Base-by-base conservation (phyloP, 2,329 filamentous ascomycete genomes). In the Aspergillus sergii region DNA sequence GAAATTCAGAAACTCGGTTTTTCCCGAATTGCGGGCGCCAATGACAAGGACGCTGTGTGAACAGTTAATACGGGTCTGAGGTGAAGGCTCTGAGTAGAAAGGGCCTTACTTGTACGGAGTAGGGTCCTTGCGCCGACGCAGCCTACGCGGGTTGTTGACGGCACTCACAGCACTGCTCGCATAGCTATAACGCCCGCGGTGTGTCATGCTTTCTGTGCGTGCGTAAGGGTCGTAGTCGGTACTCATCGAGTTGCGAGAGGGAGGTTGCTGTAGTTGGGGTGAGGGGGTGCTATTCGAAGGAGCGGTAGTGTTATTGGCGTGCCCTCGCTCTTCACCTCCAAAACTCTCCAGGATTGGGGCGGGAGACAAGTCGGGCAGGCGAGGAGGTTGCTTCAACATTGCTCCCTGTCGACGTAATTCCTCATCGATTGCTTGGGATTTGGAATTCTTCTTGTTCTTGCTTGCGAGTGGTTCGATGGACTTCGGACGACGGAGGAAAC, bases 1-100 rank as follows among this genome's bases (percentile, higher is more conserved):
- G 75, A 99, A 98, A 69, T 97, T 92, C 74, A 99, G 90, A 80
- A 99, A 97, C 1, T 93, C 97, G 0, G 94, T 96, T 83, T 99
- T 99, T 77, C 95, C 95, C 9, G 92, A 90, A 77, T 90, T 91
- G 64, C 91, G 89, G 57, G 93, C 91, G 64, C 95, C 95, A 72
- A 98, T 88, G 64, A 99, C 89, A 64, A 99, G 87, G 70, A 99
- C 89, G 78, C 94, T 98, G 66, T 50, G 60, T 46, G 55, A 57
- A 34, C 57, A 36, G 30, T 65, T 45, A 68, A 60, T 34, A 57
- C n/a, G 11, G 39, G 11, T 19, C 45, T 46, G 26, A 5, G 19
- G 48, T 26, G 34, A 55, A 36, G 23, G n/a, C 23, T 5, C 0
- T n/a, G 11, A 16, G 8, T 26, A 5, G 32, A 63, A 86, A 54